Percentiles rank a stretch among this genome's conserved stretches.
These are phyloP conservation scores for Annulohypoxylon truncatum DNA, from an alignment of 2,329 filamentous ascomycete species.

Conservation along the genomic window DNA sequence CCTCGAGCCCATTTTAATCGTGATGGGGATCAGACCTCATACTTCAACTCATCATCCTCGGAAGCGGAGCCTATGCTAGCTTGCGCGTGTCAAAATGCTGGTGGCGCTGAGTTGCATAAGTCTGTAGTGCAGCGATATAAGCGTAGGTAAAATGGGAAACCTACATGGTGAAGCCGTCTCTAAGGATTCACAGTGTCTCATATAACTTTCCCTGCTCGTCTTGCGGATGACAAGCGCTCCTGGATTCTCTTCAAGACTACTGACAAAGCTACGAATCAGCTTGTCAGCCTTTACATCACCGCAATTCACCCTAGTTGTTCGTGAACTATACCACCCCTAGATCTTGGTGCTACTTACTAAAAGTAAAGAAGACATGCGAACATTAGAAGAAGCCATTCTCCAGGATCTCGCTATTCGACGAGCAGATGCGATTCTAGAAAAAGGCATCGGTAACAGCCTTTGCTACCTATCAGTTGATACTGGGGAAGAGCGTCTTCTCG, in stretches of 20 bases:
- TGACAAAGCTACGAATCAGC: slow-evolving; percentile 28
- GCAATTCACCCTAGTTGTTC: slow-evolving; percentile 25
- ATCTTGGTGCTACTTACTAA: not conserved
- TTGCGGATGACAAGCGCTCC: slow-evolving; percentile 22
- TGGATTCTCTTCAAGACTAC: slow-evolving; percentile 29
- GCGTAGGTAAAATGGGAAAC: not conserved
- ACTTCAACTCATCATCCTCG: not conserved
- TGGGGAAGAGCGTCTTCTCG: slow-evolving; percentile 29
- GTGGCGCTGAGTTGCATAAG: not conserved
- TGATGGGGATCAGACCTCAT: slow-evolving; percentile 22
- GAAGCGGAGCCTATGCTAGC: not conserved
- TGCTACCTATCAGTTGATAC: slow-evolving; percentile 28
- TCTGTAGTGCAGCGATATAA: slow-evolving; percentile 1
- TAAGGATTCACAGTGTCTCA: slow-evolving; percentile 32
- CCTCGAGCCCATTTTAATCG: slow-evolving; percentile 13
- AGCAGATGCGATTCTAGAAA: slow-evolving; percentile 18
- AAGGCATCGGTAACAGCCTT: slow-evolving; percentile 29
- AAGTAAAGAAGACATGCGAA: slow-evolving; percentile 2
- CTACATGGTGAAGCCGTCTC: not conserved
- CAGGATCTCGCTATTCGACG: slow-evolving; percentile 21
- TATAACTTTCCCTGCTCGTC: slow-evolving; percentile 30
- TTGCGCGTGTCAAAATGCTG: not conserved
- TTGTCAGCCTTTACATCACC: slow-evolving; percentile 31
- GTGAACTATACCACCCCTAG: not conserved
- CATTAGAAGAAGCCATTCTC: slow-evolving; percentile 32